Base-by-base conservation (phyloP, 306 rosid genomes). In the Acacia confusa region DNA sequence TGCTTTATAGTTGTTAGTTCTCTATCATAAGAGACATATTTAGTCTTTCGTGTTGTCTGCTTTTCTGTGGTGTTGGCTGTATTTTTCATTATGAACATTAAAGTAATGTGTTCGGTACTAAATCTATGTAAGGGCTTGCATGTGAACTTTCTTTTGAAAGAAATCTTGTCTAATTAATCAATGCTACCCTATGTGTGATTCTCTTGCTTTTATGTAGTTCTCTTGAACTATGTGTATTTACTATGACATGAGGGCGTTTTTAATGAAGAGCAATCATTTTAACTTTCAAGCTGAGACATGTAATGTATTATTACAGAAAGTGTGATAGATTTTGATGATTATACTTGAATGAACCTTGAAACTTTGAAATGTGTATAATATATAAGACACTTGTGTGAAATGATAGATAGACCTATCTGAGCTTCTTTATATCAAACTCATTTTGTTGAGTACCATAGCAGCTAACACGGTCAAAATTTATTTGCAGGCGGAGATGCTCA, bases 401-500 rank as follows among this genome's bases (percentile, higher is more conserved):
- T 36, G 40, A 36, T 36, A 36, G 40, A 36, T 7, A 36, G 40
- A 6, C 40, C 40, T 36, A 6, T 36, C 40, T 36, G 40, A 36
- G 40, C 40, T 36, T 36, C 40, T 14, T 17, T 4, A 58, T 30
- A 7, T 9, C 38, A 5, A 4, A 16, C 68, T 25, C 38, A 12
- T 25, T 61, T 64, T 64, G 10, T 27, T 15, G 40, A 28, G 41
- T 30, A 24, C 43, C 70, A 13, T 64, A 30, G 16, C 68, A 61
- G 17, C 32, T 61, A 13, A 24, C 16, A 80, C 52, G 7, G 76
- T 78, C 32, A 57, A 81, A 58, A 60, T 52, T 73, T 77, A 72
- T 41, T 50, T 85, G 84, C 94, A 94, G 97, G 84, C 90, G 0
- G 97, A 91, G 84, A 27, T 92, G 78, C 85, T 86, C 70, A 91